Evolutionary conservation across 2,329 filamentous ascomycete species (phyloP).

Genomic region (Cordyceps cicadae): DNA sequence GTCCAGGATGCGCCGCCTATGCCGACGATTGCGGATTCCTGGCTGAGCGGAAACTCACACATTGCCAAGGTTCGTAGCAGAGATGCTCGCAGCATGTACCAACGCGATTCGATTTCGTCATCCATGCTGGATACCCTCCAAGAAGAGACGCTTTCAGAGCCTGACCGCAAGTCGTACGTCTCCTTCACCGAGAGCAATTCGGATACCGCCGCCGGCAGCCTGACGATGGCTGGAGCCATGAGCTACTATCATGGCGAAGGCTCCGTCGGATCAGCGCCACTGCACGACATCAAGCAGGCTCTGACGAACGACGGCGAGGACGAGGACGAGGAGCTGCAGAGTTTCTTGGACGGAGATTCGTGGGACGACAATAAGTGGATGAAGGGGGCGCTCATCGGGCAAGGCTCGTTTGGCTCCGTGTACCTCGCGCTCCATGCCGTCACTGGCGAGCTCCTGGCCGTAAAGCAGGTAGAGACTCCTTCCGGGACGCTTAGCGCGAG

Average conservation of each 20-base stretch:
- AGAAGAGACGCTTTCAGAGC: constrained; percentile 80
- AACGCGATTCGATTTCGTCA: constrained; percentile 81
- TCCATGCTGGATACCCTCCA: constrained; percentile 83
- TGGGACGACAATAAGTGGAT: constrained; percentile 99
- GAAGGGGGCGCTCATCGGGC: constrained; percentile 94
- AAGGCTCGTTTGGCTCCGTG: constrained; percentile 93
- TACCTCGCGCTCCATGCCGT: constrained; percentile 92
- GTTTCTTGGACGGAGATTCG: constrained; percentile 84
- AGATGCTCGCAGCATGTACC: constrained; percentile 39
- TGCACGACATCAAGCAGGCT: constrained; percentile 77
- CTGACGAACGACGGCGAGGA: constrained; percentile 89
- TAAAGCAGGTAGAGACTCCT: constrained; percentile 94
- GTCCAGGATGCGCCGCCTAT: constrained; percentile 89
- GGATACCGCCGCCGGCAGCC: constrained; percentile 60
- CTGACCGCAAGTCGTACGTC: constrained; percentile 93
- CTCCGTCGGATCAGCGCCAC: constrained; percentile 62
- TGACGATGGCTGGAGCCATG: constrained; percentile 57
- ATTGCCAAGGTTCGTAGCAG: constrained; percentile 33
- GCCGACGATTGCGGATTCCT: constrained; percentile 89
- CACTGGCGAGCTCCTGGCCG: constrained; percentile 92
- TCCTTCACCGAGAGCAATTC: constrained; percentile 71
- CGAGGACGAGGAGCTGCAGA: constrained; percentile 77
- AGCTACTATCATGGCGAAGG: constrained; percentile 81
- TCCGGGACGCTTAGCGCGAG: constrained; percentile 64
- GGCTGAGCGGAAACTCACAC: constrained; percentile 52